These are phyloP conservation scores for Microthlaspi erraticum DNA, from an alignment of 345 rosid genomes.

Conservation along the genomic window DNA sequence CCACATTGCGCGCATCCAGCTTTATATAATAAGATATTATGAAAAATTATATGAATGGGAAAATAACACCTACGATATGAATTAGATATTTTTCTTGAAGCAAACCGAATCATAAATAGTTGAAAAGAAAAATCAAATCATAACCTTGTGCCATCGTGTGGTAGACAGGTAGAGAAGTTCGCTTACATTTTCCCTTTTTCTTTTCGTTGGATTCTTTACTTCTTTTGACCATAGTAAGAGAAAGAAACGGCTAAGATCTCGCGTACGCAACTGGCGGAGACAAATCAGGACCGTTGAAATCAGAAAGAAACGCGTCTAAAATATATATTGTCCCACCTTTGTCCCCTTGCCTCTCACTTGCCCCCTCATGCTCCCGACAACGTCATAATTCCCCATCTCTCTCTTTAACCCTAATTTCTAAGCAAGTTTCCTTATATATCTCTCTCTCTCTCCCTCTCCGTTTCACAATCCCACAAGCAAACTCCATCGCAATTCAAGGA, in stretches of 20 bases:
- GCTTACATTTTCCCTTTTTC: background rate
- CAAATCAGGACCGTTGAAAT: constrained; percentile 36
- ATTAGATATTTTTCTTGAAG: background rate
- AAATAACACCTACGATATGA: background rate
- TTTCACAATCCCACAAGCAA: constrained; percentile 30
- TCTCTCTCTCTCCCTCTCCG: constrained; percentile 34
- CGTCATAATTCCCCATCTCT: constrained; percentile 25
- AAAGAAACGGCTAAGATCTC: constrained; percentile 45
- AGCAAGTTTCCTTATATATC: constrained; percentile 38
- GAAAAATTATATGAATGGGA: too few species aligned
- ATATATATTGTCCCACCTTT: constrained; percentile 56
- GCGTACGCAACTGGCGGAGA: constrained; percentile 29
- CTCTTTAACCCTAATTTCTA: constrained; percentile 32
- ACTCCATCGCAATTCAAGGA: constrained; percentile 33
- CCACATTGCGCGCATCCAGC: too few species aligned
- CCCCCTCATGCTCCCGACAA: constrained; percentile 69
- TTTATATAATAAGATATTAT: too few species aligned
- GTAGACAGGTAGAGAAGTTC: constrained; percentile 17
- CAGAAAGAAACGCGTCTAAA: constrained; percentile 37
- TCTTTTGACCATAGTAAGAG: constrained; percentile 30
- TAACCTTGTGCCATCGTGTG: constrained; percentile 22
- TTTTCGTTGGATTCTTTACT: constrained; percentile 15
- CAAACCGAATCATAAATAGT: background rate
- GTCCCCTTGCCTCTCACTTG: constrained; percentile 82
- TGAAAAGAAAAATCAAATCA: background rate